Conservation (phyloP, 2,329 filamentous ascomycete species). For the Ceratocystiopsis sp. region DNA sequence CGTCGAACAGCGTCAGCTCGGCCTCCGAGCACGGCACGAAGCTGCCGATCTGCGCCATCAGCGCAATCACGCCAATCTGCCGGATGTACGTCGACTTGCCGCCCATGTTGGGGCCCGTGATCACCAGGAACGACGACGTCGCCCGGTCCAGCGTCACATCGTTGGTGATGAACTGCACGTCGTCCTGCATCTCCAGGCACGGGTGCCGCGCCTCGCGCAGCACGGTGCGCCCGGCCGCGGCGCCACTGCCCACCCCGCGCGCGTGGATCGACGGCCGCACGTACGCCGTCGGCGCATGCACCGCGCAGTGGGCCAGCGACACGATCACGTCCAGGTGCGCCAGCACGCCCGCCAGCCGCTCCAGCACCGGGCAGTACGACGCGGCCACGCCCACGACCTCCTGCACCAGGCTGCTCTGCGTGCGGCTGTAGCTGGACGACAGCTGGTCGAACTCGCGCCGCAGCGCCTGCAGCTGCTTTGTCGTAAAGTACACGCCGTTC, state of each 20-base stretch:
- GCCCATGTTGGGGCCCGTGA: constrained; percentile 97
- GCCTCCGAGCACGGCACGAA: constrained; percentile 87
- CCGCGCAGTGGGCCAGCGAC: constrained; percentile 79
- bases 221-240: constrained; percentile 58
- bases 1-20: constrained; percentile 90
- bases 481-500: constrained; percentile 97
- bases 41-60: constrained; percentile 94
- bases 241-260: constrained; percentile 22
- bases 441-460: constrained; percentile 88
- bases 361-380: constrained; percentile 85
- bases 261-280: constrained; percentile 80
- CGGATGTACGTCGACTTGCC: constrained; percentile 98
- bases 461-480: constrained; percentile 58
- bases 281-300: constrained; percentile 84
- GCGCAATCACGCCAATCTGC: constrained; percentile 86
- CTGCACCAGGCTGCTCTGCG: constrained; percentile 74
- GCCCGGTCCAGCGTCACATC: constrained; percentile 69
- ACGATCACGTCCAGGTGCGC: constrained; percentile 93
- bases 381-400: constrained; percentile 89
- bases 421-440: constrained; percentile 86
- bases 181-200: constrained; percentile 97
- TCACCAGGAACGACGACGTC: constrained; percentile 80
- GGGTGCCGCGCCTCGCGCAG: constrained; percentile 91
- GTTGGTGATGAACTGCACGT: constrained; percentile 97
- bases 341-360: constrained; percentile 72